A percentile compares a stretch with the other conserved stretches of the same genome.
phyloP scores from a whole-genome alignment of 495 filamentous ascomycete species.

The Schizothecium vesticola region DNA sequence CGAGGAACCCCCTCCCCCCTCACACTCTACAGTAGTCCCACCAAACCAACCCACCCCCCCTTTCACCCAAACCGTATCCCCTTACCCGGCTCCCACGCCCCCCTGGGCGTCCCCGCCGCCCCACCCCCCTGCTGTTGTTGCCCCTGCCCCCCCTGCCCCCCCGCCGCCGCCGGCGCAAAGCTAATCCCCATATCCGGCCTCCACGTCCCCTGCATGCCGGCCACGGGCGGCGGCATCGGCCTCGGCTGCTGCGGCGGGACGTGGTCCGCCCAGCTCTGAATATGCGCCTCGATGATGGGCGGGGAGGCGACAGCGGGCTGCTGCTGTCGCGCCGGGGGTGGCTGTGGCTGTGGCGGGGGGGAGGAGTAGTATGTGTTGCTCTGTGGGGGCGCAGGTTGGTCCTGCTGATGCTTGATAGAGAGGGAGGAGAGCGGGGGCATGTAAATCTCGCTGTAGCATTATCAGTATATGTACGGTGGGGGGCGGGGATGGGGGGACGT shows the following conservation, averaged over 20 bases:
- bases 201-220: slow-evolving; percentile 56
- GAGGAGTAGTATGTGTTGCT: slow-evolving; percentile 18
- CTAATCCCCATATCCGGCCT: slow-evolving; percentile 74
- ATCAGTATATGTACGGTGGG: neutral
- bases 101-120: slow-evolving; percentile 14
- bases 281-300: slow-evolving; percentile 35
- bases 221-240: slow-evolving; percentile 37
- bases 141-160: neutral
- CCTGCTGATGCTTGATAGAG: slow-evolving; percentile 25
- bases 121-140: slow-evolving; percentile 3
- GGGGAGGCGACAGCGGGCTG: slow-evolving; percentile 28
- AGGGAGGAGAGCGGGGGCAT: slow-evolving; percentile 47
- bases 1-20: neutral
- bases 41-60: neutral
- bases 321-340: slow-evolving; percentile 14
- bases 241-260: slow-evolving; percentile 50
- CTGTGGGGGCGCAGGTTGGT: slow-evolving; percentile 12
- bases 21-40: neutral
- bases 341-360: slow-evolving; percentile 28
- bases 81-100: slow-evolving; percentile 57
- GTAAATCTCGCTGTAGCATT: slow-evolving; percentile 36
- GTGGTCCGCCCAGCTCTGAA: slow-evolving; percentile 45
- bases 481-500: slow-evolving; percentile 16
- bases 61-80: slow-evolving; percentile 57
- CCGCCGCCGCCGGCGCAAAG: slow-evolving; percentile 42